These are phyloP conservation scores for Euphrasia arctica DNA, from an alignment of 305 asterid genomes.

Conservation along the genomic window DNA sequence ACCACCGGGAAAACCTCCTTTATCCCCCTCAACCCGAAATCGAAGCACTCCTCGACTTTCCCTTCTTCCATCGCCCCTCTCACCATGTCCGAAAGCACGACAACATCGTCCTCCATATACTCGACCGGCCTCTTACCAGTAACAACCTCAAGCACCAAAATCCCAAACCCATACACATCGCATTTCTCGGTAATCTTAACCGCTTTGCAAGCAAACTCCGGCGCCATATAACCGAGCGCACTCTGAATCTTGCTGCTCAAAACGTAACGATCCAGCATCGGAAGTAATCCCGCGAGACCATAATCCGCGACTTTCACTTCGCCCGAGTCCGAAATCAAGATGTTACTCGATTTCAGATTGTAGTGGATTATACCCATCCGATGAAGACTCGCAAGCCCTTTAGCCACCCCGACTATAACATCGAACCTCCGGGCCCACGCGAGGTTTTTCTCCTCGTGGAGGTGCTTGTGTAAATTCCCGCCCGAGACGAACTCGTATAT, in stretches of 20 bases:
- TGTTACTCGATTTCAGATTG: slow-evolving; percentile 55
- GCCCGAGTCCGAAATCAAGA: slow-evolving; percentile 44
- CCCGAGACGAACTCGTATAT: slow-evolving; percentile 56
- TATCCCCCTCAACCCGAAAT: slow-evolving; percentile 43
- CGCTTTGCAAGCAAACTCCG: slow-evolving; percentile 60
- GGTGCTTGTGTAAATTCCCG: slow-evolving; percentile 52
- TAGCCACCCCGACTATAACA: slow-evolving; percentile 51
- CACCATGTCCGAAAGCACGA: slow-evolving; percentile 62
- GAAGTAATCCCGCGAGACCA: slow-evolving; percentile 53
- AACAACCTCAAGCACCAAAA: slow-evolving; percentile 49
- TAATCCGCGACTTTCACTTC: slow-evolving; percentile 58
- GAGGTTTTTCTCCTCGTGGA: slow-evolving; percentile 40
- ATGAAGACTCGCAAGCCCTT: slow-evolving; percentile 51
- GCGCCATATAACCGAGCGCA: slow-evolving; percentile 49
- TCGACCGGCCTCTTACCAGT: slow-evolving; percentile 67
- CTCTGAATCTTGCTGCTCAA: slow-evolving; percentile 42
- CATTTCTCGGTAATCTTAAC: slow-evolving; percentile 65
- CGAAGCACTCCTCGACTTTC: slow-evolving; percentile 50
- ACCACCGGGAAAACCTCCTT: slow-evolving; percentile 58
- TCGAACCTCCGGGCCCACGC: slow-evolving; percentile 52
- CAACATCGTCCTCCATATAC: slow-evolving; percentile 68
- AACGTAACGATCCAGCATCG: slow-evolving; percentile 56
- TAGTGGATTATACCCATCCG: slow-evolving; percentile 53
- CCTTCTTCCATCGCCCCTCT: slow-evolving; percentile 62
- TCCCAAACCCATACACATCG: slow-evolving; percentile 64